phyloP scores from a whole-genome alignment of 129 eudicot species.

The Ambrosia artemisiifolia region DNA sequence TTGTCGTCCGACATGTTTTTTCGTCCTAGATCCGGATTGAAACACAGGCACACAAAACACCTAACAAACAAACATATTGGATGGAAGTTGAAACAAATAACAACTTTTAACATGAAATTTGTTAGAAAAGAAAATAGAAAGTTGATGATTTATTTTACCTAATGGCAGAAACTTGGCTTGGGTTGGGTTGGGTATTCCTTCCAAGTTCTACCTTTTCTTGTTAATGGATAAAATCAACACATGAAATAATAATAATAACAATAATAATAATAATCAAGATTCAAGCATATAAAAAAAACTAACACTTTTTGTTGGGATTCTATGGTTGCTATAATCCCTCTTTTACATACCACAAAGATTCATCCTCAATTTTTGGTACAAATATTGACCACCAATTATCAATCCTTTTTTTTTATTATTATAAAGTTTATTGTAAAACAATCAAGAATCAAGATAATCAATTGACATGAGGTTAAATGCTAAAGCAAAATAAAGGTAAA shows the following conservation, averaged over 20 bases:
- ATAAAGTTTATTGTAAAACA: background rate
- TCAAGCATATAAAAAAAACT: constrained; percentile 17
- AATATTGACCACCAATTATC: background rate
- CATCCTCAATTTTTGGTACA: constrained; percentile 10
- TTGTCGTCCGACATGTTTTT: constrained; percentile 6
- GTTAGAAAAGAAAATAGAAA: background rate
- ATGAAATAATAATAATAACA: background rate
- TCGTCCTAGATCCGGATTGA: background rate
- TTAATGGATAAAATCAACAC: constrained; percentile 2
- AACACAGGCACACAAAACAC: background rate
- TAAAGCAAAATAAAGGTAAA: background rate
- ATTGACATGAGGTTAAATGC: background rate
- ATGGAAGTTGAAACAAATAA: constrained; percentile 4
- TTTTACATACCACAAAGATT: constrained; percentile 25
- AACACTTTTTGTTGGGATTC: constrained; percentile 8
- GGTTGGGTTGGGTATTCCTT: background rate
- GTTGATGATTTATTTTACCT: constrained; percentile 7
- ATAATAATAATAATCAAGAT: no score
- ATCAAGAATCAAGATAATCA: background rate
- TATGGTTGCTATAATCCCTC: constrained; percentile 26
- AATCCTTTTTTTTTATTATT: background rate
- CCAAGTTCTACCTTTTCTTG: constrained; percentile 16
- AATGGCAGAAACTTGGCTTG: constrained; percentile 23
- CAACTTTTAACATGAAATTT: constrained; percentile 10
- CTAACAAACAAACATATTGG: background rate